Base-by-base conservation (phyloP, 2,329 filamentous ascomycete genomes). In the Lecanosticta acicola region DNA sequence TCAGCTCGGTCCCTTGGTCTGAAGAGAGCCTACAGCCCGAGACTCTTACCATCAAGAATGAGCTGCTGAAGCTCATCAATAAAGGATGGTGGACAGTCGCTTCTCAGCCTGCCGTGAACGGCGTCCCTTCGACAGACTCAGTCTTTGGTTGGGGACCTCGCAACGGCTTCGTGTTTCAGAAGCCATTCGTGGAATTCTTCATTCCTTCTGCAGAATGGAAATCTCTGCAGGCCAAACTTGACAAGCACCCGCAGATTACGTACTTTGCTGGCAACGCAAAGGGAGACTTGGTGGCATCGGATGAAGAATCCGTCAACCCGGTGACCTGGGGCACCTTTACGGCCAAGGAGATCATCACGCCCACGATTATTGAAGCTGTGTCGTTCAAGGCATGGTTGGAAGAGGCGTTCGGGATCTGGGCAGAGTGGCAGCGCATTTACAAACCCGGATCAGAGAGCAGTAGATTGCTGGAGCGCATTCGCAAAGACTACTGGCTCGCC, bases 301-400 rank as follows among this genome's bases (percentile, higher is more conserved):
- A 72, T 37, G 68, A 83, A 0, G 80, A 86, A 51, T 67, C 72
- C 59, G 91, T 94, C 21, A 96, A 97, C 62, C 89, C 91, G 0
- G 93, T 98, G 1, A 98, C 93, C 0, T 97, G 91, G 91, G 91
- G 91, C 41, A 87, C 89, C 1, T 97, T 97, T 69, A 85, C 87
- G 0, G 88, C 88, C 34, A 96, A 96, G 70, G 91, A 97, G 53
- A 97, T 97, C 62, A 80, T 94, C 47, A 94, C 90, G 17, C 91
- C 91, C 2, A 97, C 91, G 1, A 97, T 97, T 62, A 94, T 97
- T 60, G 91, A 97, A 66, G 87, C 90, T 57, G 87, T 95, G 41
- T 93, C 86, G 64, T 97, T 97, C 75, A 78, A 82, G 51, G 88
- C 90, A 5, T 98, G 93, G 93, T 79, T 82, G 46, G 93, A 97